phyloP scores from a whole-genome alignment of 2,329 filamentous ascomycete genomes.

The Taxawa tesnikishii region DNA sequence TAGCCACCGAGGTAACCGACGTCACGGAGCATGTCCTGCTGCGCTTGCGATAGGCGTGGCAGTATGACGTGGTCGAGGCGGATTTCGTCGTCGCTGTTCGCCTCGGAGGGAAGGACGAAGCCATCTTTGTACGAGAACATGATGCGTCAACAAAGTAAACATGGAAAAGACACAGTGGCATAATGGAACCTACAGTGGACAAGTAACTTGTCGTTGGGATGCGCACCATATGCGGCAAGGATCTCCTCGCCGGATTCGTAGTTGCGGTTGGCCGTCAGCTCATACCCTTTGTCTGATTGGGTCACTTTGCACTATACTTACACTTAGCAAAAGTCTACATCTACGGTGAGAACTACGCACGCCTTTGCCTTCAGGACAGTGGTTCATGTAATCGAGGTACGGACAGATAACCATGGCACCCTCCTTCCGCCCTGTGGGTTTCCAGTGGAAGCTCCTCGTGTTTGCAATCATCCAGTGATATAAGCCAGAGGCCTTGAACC shows the following conservation, averaged over 20 bases:
- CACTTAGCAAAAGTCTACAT: conserved; percentile 1
- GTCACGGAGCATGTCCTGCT: conserved; percentile 25
- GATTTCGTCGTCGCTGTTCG: conserved; percentile 26
- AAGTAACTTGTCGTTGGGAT: conserved; percentile 61
- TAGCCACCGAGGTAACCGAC: conserved; percentile 29
- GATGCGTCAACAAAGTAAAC: background rate
- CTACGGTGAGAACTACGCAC: conserved; percentile 9
- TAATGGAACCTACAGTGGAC: conserved; percentile 39
- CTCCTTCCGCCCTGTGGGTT: conserved; percentile 29
- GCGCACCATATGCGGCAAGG: conserved; percentile 55
- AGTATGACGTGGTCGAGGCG: conserved; percentile 29
- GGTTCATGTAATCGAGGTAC: conserved; percentile 61
- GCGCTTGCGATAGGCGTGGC: conserved; percentile 19
- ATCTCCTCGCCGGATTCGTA: conserved; percentile 53
- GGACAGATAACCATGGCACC: conserved; percentile 60
- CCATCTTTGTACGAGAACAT: conserved; percentile 18
- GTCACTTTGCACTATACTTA: no score
- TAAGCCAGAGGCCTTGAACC: conserved; percentile 30
- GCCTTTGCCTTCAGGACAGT: conserved; percentile 26
- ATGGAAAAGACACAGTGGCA: background rate
- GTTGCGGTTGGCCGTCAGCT: conserved; percentile 37
- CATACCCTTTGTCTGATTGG: conserved; percentile 41
- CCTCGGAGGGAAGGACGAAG: conserved; percentile 24
- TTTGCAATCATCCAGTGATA: conserved; percentile 52
- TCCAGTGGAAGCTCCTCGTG: conserved; percentile 48